These are phyloP conservation scores for Corylus heterophylla DNA, from an alignment of 306 rosid species.

Conservation along the genomic window DNA sequence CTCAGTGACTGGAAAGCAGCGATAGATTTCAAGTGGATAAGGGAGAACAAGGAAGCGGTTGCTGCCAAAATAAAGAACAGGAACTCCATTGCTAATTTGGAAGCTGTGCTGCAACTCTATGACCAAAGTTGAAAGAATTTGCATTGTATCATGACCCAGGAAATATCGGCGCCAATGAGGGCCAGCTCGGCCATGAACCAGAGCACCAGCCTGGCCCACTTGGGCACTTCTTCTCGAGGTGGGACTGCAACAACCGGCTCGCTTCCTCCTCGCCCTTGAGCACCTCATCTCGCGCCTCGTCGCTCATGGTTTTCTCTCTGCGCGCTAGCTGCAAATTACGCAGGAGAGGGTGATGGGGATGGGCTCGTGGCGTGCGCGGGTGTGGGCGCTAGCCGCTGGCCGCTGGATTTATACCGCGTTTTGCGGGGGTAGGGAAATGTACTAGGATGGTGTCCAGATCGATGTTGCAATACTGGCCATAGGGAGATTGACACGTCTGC, in stretches of 20 bases:
- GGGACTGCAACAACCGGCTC: conserved; percentile 44
- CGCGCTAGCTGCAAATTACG: not conserved
- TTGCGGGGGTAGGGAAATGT: not conserved
- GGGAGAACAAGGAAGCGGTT: conserved; percentile 80
- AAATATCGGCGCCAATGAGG: conserved; percentile 76
- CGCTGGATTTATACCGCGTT: not conserved
- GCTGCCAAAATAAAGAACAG: conserved; percentile 69
- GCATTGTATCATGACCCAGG: too few relatives aligned
- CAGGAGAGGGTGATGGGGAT: not conserved
- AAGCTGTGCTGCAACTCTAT: conserved; percentile 74
- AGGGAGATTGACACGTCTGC: too few relatives aligned
- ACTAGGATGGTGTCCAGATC: not conserved
- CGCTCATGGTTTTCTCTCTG: conserved; percentile 33
- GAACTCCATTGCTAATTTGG: conserved; percentile 75
- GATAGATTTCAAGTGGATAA: conserved; percentile 92
- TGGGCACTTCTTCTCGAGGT: conserved; percentile 23
- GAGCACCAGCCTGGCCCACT: conserved; percentile 63
- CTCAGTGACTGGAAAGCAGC: conserved; percentile 79
- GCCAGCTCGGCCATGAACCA: conserved; percentile 96
- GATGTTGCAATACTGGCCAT: not conserved
- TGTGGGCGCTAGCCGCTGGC: too few relatives aligned
- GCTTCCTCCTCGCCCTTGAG: conserved; percentile 48
- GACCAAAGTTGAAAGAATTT: conserved; percentile 35
- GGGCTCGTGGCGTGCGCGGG: not conserved
- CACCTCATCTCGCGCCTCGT: conserved; percentile 34